Percentiles rank a stretch among this genome's conserved stretches.
phyloP scores from a whole-genome alignment of 306 rosid species.

The Prunus salicina region DNA sequence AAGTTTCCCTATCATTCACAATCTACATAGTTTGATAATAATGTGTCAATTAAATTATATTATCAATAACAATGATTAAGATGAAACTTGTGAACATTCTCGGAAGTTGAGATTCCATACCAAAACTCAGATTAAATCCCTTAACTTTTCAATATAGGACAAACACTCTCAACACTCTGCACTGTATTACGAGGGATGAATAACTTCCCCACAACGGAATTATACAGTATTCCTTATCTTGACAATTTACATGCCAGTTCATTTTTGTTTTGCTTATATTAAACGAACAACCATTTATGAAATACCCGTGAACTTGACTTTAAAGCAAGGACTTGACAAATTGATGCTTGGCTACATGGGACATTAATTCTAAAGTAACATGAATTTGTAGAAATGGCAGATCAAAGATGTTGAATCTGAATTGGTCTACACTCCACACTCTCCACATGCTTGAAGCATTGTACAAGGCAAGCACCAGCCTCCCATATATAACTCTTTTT shows the following conservation, averaged over 20 bases:
- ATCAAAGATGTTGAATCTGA: conserved; percentile 2
- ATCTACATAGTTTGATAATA: background rate
- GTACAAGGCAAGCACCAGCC: too few species aligned
- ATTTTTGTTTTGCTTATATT: background rate
- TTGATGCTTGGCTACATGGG: background rate
- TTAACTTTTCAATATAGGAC: too few species aligned
- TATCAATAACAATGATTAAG: background rate
- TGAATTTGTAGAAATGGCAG: background rate
- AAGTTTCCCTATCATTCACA: background rate
- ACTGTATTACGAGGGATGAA: too few species aligned
- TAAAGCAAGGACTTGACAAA: background rate
- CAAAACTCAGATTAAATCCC: accelerated
- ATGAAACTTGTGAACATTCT: background rate
- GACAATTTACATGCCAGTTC: background rate
- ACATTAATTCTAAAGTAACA: background rate
- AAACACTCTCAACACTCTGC: too few species aligned
- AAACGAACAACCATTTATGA: background rate
- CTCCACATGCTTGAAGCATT: background rate
- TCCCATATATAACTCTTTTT: background rate
- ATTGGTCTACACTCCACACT: background rate
- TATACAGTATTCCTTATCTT: too few species aligned
- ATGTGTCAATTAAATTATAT: too few species aligned
- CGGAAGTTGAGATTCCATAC: accelerated
- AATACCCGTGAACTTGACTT: conserved; percentile 2
- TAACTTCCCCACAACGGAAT: too few species aligned